Evolutionary conservation across 257 asterid genomes (phyloP), one percentile per base, ranked within the genome.

Genomic region (Leptodermis oblonga): DNA sequence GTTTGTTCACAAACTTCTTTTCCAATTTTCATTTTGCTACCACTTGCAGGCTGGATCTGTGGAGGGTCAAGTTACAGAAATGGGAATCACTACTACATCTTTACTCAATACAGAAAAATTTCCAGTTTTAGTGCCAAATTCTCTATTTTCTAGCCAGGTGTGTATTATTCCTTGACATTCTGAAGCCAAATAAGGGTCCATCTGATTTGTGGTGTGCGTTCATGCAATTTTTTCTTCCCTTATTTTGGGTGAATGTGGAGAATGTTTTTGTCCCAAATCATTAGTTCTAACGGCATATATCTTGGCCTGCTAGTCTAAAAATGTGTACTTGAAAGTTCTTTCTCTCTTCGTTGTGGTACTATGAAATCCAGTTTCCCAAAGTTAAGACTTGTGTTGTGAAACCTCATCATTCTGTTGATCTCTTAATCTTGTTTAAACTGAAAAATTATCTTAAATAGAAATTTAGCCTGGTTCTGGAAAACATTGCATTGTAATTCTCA

Each of bases 101-200:
- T 78, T 94, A 84, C 79, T 94, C 76, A 87, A 96, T 70, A 86
- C 95, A 43, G 99, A 94, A 77, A 91, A 86, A 52, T 94, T 85
- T 80, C 97, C 97, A 0, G 96, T 85, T 61, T 68, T 81, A 11
- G 97, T 94, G 68, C 99, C 99, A 37, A 94, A 94, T 84, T 89
- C 99, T 70, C 75, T 94, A 65, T 89, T 94, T 79, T 82, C 95
- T 10, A 89, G 97, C 84, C 99, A 94, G 96, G 99, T 83, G 69
- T 34, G 76, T 68, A 60, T 55, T 46, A 53, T 51, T 48, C 59
- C 67, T 6, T 64, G 13, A 23, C 36, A 30, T 25, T 26, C 8
- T 43, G 36, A 14, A 4, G 4, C 11, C 22, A 3, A 10, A 39
- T 36, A 22, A 22, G 5, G 20, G 5, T 62, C 31, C 63, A 55